A percentile compares a stretch with the other conserved stretches of the same genome.
Evolutionary conservation across 2,329 filamentous ascomycete genomes (phyloP).

Genomic region (Metarhizium album): DNA sequence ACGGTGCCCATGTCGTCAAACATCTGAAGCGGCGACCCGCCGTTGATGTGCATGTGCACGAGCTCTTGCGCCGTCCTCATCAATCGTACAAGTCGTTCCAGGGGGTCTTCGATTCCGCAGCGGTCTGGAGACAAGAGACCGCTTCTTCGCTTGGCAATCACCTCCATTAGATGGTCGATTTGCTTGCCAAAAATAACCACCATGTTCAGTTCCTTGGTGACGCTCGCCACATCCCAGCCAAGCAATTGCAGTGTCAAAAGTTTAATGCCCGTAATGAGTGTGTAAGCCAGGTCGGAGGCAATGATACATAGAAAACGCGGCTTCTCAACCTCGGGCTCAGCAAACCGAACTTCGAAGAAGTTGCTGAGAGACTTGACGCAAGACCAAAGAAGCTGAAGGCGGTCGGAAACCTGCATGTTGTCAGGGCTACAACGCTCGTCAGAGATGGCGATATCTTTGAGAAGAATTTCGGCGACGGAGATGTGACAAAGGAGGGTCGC

Average conservation of each 20-base stretch:
- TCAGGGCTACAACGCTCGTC: slow-evolving; percentile 22
- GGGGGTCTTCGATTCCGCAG: slow-evolving; percentile 17
- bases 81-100: slow-evolving; percentile 21
- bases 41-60: slow-evolving; percentile 19
- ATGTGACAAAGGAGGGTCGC: slow-evolving; percentile 31
- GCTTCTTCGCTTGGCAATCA: slow-evolving; percentile 19
- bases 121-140: slow-evolving; percentile 12
- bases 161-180: slow-evolving; percentile 18
- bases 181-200: slow-evolving; percentile 15
- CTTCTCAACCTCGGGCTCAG: slow-evolving; percentile 18
- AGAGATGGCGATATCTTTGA: slow-evolving; percentile 35
- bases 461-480: slow-evolving; percentile 33
- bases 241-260: slow-evolving; percentile 34
- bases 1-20: slow-evolving; percentile 10
- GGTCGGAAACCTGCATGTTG: slow-evolving; percentile 25
- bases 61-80: slow-evolving; percentile 20
- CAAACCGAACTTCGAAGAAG: slow-evolving; percentile 29
- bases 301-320: slow-evolving; percentile 33
- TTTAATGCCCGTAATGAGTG: slow-evolving; percentile 34
- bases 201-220: slow-evolving; percentile 23
- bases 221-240: slow-evolving; percentile 32
- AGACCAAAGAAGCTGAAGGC: slow-evolving; percentile 34
- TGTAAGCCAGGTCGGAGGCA: slow-evolving; percentile 36
- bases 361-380: slow-evolving; percentile 30
- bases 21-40: slow-evolving; percentile 14